Evolutionary conservation across 2,329 filamentous ascomycete genomes (phyloP).

Genomic region (Cladophialophora bantiana): DNA sequence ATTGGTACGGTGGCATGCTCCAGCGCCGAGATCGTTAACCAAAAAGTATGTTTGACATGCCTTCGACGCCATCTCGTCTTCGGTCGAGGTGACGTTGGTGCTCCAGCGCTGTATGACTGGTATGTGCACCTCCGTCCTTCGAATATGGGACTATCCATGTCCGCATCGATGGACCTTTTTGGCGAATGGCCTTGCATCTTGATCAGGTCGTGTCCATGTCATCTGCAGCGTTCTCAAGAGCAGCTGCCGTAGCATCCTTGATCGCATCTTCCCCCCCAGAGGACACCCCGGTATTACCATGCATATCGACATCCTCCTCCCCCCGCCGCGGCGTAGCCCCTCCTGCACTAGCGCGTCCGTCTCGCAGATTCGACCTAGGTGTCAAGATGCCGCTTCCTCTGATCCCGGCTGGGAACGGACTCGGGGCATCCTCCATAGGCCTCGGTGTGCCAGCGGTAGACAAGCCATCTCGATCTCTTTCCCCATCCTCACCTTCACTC

Average conservation of each 20-base stretch:
- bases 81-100: not conserved
- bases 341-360: slow-evolving; percentile 34
- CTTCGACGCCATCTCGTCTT: not conserved
- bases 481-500: slow-evolving; percentile 63
- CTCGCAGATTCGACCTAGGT: slow-evolving; percentile 41
- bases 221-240: slow-evolving; percentile 32
- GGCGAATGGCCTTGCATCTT: not conserved
- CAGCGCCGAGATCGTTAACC: not conserved
- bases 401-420: slow-evolving; percentile 42
- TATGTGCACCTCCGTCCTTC: not conserved
- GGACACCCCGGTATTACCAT: slow-evolving; percentile 51
- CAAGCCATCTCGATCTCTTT: slow-evolving; percentile 52
- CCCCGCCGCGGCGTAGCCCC: slow-evolving; percentile 52
- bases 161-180: not conserved
- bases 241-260: slow-evolving; percentile 44
- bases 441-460: slow-evolving; percentile 57
- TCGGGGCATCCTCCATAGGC: slow-evolving; percentile 56
- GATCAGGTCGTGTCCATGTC: slow-evolving; percentile 32
- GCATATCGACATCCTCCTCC: slow-evolving; percentile 70
- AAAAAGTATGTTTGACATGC: not conserved
- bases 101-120: not conserved
- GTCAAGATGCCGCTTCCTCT: slow-evolving; percentile 42
- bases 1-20: not conserved
- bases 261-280: slow-evolving; percentile 37
- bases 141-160: not conserved